These are phyloP conservation scores for Nymphaea thermarum DNA, from an alignment of 164 flowering plant species.

Conservation along the genomic window DNA sequence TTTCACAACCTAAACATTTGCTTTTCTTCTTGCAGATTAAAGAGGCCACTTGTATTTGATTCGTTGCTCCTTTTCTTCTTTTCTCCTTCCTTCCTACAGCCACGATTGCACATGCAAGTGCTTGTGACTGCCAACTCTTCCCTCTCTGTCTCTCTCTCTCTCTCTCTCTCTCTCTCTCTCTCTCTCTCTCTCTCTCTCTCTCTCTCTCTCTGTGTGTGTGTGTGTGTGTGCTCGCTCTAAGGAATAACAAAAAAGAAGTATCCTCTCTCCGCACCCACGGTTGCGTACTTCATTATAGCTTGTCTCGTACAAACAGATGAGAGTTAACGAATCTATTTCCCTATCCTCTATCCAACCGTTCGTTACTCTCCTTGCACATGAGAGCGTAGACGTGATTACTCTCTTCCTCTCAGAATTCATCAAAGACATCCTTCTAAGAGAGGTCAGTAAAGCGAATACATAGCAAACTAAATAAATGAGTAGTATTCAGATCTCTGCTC, in stretches of 20 bases:
- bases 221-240: background rate
- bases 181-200: slow-evolving; percentile 1
- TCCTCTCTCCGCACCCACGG: no score
- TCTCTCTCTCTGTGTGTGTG: background rate
- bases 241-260: background rate
- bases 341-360: background rate
- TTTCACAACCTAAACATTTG: no score
- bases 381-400: background rate
- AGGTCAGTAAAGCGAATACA: no score
- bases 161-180: slow-evolving; percentile 4
- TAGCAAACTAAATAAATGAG: no score
- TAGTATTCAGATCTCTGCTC: no score
- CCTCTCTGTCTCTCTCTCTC: slow-evolving; percentile 3
- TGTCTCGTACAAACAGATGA: background rate
- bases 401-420: no score
- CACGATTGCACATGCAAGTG: background rate
- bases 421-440: no score
- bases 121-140: background rate
- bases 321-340: background rate
- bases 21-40: background rate
- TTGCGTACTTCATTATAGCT: no score
- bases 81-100: background rate
- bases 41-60: background rate
- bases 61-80: background rate
- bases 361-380: background rate